Base-by-base conservation (phyloP, 352 stramenopile genomes). In the Plasmopara muralis region DNA sequence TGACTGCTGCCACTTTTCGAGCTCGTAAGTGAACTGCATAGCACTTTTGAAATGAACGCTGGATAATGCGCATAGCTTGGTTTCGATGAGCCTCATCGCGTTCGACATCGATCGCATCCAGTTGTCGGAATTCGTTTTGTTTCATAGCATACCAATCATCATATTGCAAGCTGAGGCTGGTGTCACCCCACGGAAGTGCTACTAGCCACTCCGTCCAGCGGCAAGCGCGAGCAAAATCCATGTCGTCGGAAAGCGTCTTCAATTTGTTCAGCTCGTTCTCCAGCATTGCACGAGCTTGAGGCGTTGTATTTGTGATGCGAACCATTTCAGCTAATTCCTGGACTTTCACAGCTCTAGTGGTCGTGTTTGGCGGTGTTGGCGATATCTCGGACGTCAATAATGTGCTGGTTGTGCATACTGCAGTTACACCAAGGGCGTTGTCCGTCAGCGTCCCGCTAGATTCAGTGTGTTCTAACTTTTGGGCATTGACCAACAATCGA, bases 261-360 rank as follows among this genome's bases (percentile, higher is more conserved):
- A 85, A 57, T 39, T 84, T 83, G 9, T 29, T 41, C 28, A 87
- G 52, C 47, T 89, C 78, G n/a, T 46, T 53, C n/a, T 70, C 43
- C 6, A 89, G 47, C 16, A 77, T 55, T 1, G 55, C 13, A 16
- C 66, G 57, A 41, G 61, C 70, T 31, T 63, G 48, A 2, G 62
- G 41, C 0, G 66, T 50, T 18, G 72, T 60, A 4, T 70, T 42
- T 0, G 64, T 49, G 4, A 38, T 30, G 1, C 47, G 34, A 0
- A 85, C 28, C 4, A 55, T 15, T 10, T 48, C 35, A 7, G 47
- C 48, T 28, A 87, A 60, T 2, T 54, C 47, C 31, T 72, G 15
- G 4, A 67, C 43, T 2, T 46, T 38, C 20, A 3, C 20, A 25
- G 20, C 20, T 25, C 20, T 25, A 25, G 20, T 3, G n/a, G n/a